A percentile compares a stretch with the other conserved stretches of the same genome.
These are phyloP conservation scores for Rhodotorula sp. DNA, from an alignment of 1,284 basidiomycete species.

Conservation along the genomic window DNA sequence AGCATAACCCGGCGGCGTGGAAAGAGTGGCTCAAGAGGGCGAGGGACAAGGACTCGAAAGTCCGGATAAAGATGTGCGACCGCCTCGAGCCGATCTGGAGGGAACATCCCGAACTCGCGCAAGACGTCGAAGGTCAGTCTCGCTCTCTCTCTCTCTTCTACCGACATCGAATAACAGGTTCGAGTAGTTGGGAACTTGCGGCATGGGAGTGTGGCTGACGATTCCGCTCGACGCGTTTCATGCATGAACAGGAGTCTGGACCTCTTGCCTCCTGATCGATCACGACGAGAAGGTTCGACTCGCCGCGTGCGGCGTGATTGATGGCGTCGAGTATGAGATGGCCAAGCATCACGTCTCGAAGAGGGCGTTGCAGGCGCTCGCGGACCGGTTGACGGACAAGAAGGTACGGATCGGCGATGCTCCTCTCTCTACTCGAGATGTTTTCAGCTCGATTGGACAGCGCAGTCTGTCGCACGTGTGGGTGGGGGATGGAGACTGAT, in stretches of 20 bases:
- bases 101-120: conserved; percentile 66
- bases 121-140: conserved; percentile 65
- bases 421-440: neutral
- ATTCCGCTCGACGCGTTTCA: neutral
- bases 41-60: conserved; percentile 69
- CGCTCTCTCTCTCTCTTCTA: neutral
- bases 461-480: no score
- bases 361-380: conserved; percentile 63
- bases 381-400: conserved; percentile 76
- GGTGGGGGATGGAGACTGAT: neutral
- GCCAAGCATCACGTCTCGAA: conserved; percentile 76
- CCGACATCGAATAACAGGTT: conserved; percentile 15
- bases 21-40: conserved; percentile 74
- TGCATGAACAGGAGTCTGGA: conserved; percentile 57
- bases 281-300: conserved; percentile 88
- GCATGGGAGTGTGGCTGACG: neutral
- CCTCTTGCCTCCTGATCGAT: conserved; percentile 67
- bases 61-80: conserved; percentile 79
- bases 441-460: no score
- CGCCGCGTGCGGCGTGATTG: conserved; percentile 76
- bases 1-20: conserved; percentile 82
- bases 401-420: conserved; percentile 60
- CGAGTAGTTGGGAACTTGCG: no score
- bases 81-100: conserved; percentile 62
- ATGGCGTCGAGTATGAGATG: conserved; percentile 76